Conservation (phyloP, 192 early-diverging fungal genomes). For the Linnemannia exigua region DNA sequence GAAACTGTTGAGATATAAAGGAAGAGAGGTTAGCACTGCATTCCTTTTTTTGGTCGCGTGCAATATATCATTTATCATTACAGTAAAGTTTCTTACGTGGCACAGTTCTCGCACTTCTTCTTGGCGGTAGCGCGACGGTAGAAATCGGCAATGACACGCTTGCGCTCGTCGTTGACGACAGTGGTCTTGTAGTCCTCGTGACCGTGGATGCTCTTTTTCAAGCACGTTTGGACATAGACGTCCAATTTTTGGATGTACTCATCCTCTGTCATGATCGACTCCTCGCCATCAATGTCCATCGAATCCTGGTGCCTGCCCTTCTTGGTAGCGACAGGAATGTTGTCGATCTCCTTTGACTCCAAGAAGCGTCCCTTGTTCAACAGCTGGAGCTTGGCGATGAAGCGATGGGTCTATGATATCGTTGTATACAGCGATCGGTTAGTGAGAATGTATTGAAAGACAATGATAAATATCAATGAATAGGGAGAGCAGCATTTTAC, state of each 20-base stretch:
- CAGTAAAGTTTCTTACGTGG: conserved; percentile 39
- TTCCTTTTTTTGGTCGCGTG: too few species aligned
- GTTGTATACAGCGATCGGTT: background rate
- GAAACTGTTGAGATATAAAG: too few species aligned
- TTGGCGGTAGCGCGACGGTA: conserved; percentile 56
- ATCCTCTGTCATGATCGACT: conserved; percentile 57
- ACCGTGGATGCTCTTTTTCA: conserved; percentile 28
- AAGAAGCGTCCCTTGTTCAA: conserved; percentile 89
- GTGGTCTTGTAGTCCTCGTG: conserved; percentile 65
- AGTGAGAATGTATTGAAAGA: background rate
- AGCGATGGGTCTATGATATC: conserved; percentile 65
- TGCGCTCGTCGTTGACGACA: conserved; percentile 67
- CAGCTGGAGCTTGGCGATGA: conserved; percentile 84
- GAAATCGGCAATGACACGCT: conserved; percentile 64
- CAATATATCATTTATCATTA: background rate
- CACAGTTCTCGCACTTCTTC: conserved; percentile 77
- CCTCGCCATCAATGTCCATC: conserved; percentile 66
- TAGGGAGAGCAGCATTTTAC: conserved; percentile 48
- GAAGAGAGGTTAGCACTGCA: too few species aligned
- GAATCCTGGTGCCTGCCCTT: conserved; percentile 59
- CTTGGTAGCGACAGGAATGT: conserved; percentile 59
- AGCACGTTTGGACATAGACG: conserved; percentile 25
- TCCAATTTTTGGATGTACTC: conserved; percentile 67
- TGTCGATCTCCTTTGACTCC: conserved; percentile 89
- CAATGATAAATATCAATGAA: background rate